These are phyloP conservation scores for Medicago arabica DNA, from an alignment of 306 rosid species.

Conservation along the genomic window DNA sequence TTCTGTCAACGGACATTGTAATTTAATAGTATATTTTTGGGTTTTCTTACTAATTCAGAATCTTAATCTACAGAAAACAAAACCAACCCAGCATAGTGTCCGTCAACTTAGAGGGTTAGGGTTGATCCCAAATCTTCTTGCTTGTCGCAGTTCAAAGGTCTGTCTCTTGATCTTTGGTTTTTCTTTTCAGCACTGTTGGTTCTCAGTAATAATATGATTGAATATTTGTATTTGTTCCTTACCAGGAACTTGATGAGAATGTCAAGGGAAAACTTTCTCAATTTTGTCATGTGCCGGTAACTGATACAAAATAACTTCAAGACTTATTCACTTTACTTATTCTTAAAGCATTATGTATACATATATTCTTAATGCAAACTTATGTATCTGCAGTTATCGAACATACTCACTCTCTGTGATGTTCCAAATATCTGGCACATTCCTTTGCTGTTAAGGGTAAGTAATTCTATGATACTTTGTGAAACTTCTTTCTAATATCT, in stretches of 20 bases:
- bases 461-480: conserved; percentile 33
- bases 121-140: conserved; percentile 76
- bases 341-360: neutral
- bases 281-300: conserved; percentile 93
- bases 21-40: neutral
- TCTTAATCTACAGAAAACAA: conserved; percentile 67
- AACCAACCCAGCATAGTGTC: conserved; percentile 88
- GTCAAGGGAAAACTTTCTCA: conserved; percentile 77
- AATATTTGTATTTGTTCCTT: conserved; percentile 26
- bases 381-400: conserved; percentile 60
- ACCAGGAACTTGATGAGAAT: conserved; percentile 74
- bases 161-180: conserved; percentile 32
- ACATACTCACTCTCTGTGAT: conserved; percentile 79
- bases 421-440: conserved; percentile 97
- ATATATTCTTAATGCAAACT: conserved; percentile 25
- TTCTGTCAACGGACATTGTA: conserved; percentile 9
- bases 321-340: conserved; percentile 33
- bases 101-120: conserved; percentile 84
- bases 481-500: conserved; percentile 14
- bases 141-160: conserved; percentile 86
- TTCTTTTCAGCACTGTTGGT: conserved; percentile 19
- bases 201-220: conserved; percentile 18
- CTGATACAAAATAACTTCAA: conserved; percentile 40
- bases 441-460: conserved; percentile 83
- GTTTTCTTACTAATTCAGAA: conserved; percentile 12